These are phyloP conservation scores for Boletus subparvulus DNA, from an alignment of 768 basidiomycete species.

Conservation along the genomic window DNA sequence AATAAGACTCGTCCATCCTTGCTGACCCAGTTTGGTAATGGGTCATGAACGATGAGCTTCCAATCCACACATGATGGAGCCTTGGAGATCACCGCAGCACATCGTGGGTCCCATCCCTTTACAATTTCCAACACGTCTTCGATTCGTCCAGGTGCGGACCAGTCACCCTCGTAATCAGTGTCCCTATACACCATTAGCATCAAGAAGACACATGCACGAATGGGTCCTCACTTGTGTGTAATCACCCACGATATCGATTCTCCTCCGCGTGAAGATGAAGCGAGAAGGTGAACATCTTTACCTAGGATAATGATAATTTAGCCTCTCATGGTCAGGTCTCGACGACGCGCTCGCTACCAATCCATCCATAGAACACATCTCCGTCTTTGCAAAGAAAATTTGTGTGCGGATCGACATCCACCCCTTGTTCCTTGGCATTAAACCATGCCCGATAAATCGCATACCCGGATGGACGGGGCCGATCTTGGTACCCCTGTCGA, in stretches of 20 bases:
- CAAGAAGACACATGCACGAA: background rate
- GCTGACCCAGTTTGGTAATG: slow-evolving; percentile 39
- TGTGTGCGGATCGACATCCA: slow-evolving; percentile 23
- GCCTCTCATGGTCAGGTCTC: background rate
- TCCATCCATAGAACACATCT: slow-evolving; percentile 26
- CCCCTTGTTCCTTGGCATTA: slow-evolving; percentile 20
- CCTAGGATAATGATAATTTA: background rate
- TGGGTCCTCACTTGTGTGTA: slow-evolving; percentile 18
- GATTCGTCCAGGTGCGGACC: slow-evolving; percentile 22
- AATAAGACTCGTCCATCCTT: slow-evolving; percentile 21
- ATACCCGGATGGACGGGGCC: slow-evolving; percentile 26
- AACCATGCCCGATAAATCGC: slow-evolving; percentile 33
- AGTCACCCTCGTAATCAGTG: slow-evolving; percentile 16
- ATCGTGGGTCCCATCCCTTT: slow-evolving; percentile 27
- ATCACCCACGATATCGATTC: slow-evolving; percentile 20
- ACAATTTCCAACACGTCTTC: slow-evolving; percentile 24
- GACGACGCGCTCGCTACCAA: slow-evolving; percentile 9
- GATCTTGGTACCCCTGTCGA: slow-evolving; percentile 27
- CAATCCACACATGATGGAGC: slow-evolving; percentile 36
- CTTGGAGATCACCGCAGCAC: slow-evolving; percentile 22
- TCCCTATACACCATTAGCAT: slow-evolving; percentile 15
- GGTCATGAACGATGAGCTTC: slow-evolving; percentile 40
- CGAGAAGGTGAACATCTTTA: slow-evolving; percentile 24
- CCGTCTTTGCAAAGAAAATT: slow-evolving; percentile 19
- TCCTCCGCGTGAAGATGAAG: slow-evolving; percentile 12